A percentile compares a stretch with the other conserved stretches of the same genome.
Evolutionary conservation across 306 rosid species (phyloP).

Genomic region (Cotoneaster glaucophyllus): DNA sequence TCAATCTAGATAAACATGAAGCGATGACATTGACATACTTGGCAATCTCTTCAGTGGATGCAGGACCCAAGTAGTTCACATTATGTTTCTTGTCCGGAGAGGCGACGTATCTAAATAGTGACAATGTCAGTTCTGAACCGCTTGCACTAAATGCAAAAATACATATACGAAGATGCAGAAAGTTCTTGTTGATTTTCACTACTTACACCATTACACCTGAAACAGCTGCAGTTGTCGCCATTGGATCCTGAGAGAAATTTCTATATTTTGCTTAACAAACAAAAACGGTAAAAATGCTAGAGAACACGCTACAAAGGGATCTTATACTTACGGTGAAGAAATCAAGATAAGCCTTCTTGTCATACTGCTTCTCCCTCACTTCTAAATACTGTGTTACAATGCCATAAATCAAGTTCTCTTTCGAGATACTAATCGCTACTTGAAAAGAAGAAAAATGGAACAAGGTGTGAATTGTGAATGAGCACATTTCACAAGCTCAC

Average conservation of each 20-base stretch:
- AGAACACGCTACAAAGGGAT: not conserved
- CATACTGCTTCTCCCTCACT: slow-evolving; percentile 93
- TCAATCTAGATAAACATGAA: not conserved
- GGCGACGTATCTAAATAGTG: slow-evolving; percentile 63
- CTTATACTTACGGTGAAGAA: slow-evolving; percentile 64
- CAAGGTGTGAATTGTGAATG: not conserved
- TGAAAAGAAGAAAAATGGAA: not conserved
- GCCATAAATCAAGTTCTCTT: slow-evolving; percentile 12
- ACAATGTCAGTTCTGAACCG: slow-evolving; percentile 7
- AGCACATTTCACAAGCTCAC: not conserved
- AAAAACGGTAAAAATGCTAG: not conserved
- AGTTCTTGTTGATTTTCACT: slow-evolving; percentile 11
- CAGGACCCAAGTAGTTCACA: slow-evolving; percentile 78
- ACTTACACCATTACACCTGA: slow-evolving; percentile 83
- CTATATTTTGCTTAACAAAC: not conserved
- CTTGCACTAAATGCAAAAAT: slow-evolving; percentile 5
- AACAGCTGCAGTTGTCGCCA: slow-evolving; percentile 47
- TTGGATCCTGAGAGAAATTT: slow-evolving; percentile 44
- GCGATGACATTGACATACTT: slow-evolving; percentile 40
- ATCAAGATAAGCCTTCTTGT: slow-evolving; percentile 68
- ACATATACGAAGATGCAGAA: slow-evolving; percentile 11
- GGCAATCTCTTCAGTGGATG: slow-evolving; percentile 65
- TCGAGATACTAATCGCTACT: not conserved
- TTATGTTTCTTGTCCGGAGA: slow-evolving; percentile 65
- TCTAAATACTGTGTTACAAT: slow-evolving; percentile 52